Conservation (phyloP, 768 basidiomycete genomes). For the Boletus reticulatus region DNA sequence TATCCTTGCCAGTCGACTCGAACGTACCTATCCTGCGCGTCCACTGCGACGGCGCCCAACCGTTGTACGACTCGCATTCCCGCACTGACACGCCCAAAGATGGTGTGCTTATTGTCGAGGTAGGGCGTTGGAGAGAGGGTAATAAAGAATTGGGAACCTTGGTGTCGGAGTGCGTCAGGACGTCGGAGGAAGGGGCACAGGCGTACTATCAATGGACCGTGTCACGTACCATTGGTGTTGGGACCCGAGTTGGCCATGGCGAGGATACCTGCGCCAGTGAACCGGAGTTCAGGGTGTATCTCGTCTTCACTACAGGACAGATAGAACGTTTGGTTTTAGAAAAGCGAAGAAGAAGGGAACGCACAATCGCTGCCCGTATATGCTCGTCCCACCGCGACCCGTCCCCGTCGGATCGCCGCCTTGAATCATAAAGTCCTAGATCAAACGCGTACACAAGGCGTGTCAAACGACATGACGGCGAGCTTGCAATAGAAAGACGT, state of each 20-base stretch:
- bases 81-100: slow-evolving; percentile 84
- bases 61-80: slow-evolving; percentile 94
- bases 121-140: slow-evolving; percentile 81
- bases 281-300: slow-evolving; percentile 84
- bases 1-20: background rate
- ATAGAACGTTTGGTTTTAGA: background rate
- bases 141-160: slow-evolving; percentile 97
- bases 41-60: slow-evolving; percentile 86
- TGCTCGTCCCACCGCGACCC: slow-evolving; percentile 86
- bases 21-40: slow-evolving; percentile 72
- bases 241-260: slow-evolving; percentile 98
- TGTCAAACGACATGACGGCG: background rate
- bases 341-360: slow-evolving; percentile 26
- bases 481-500: background rate
- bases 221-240: slow-evolving; percentile 70
- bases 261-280: slow-evolving; percentile 94
- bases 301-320: slow-evolving; percentile 70
- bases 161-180: slow-evolving; percentile 19
- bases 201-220: background rate
- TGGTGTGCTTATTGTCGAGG: slow-evolving; percentile 82
- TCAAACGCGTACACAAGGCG: background rate
- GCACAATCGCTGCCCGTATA: slow-evolving; percentile 86
- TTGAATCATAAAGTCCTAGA: slow-evolving; percentile 95
- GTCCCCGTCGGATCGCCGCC: slow-evolving; percentile 95
- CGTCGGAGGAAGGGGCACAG: background rate